Evolutionary conservation across 495 filamentous ascomycete species (phyloP).

Genomic region (Aspergillus affinis): DNA sequence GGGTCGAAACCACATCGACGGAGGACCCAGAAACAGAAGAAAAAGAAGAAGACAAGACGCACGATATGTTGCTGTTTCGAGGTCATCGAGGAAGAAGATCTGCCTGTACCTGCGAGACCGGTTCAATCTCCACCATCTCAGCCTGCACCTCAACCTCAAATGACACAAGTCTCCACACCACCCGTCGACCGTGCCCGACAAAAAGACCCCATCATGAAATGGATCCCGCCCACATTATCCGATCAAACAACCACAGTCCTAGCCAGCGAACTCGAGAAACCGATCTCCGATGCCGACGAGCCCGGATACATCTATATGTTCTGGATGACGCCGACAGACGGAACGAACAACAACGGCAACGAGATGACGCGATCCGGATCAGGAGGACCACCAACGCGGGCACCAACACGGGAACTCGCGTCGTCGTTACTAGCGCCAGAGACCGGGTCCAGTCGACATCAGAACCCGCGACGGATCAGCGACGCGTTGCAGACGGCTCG

Average conservation of each 20-base stretch:
- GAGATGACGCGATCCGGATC: constrained; percentile 39
- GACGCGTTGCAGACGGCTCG: constrained; percentile 59
- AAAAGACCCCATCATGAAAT: constrained; percentile 53
- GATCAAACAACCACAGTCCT: constrained; percentile 65
- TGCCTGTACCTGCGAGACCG: constrained; percentile 9
- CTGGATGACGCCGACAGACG: constrained; percentile 65
- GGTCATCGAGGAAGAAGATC: constrained; percentile 23
- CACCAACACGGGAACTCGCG: constrained; percentile 57
- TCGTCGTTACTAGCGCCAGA: constrained; percentile 55
- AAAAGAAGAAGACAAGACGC: constrained; percentile 24
- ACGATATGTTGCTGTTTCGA: constrained; percentile 41
- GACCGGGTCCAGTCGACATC: constrained; percentile 34
- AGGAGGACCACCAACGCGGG: constrained; percentile 46
- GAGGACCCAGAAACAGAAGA: constrained; percentile 18
- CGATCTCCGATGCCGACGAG: constrained; percentile 74
- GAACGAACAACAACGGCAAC: constrained; percentile 11
- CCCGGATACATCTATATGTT: constrained; percentile 98
- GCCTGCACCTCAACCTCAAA: constrained; percentile 7
- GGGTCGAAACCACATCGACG: constrained; percentile 11
- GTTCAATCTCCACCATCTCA: constrained; percentile 2
- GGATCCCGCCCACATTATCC: constrained; percentile 63
- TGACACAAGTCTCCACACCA: constrained; percentile 13
- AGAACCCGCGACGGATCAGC: constrained; percentile 54
- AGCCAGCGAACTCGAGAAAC: constrained; percentile 76
- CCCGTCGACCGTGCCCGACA: constrained; percentile 18